Percentiles rank a stretch among this genome's conserved stretches.
Evolutionary conservation across 768 basidiomycete species (phyloP).

Genomic region (Boletus vermiculosoides): DNA sequence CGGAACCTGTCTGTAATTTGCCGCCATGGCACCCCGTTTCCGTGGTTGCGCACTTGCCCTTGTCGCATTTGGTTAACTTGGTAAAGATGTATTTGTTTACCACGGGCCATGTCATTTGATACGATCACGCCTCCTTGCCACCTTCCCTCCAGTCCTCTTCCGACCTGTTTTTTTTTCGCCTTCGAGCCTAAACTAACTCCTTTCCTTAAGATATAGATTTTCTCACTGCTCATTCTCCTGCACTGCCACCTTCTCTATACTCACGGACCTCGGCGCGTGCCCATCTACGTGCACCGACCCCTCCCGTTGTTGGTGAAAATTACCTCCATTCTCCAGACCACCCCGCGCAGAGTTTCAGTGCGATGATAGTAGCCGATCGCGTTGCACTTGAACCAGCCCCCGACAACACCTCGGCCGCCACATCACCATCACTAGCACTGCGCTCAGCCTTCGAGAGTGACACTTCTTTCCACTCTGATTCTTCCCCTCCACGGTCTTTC

Average conservation of each 20-base stretch:
- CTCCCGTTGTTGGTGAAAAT: conserved; percentile 29
- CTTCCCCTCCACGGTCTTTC: conserved; percentile 36
- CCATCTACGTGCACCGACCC: conserved; percentile 42
- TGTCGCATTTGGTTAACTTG: conserved; percentile 9
- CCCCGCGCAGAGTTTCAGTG: conserved; percentile 11
- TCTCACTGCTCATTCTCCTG: conserved; percentile 29
- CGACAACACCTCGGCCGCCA: conserved; percentile 22
- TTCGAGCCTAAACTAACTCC: conserved; percentile 17
- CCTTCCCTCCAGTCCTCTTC: not conserved
- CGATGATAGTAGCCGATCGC: conserved; percentile 23
- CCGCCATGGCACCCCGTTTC: conserved; percentile 17
- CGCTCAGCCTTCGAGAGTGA: conserved; percentile 39
- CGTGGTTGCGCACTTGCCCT: conserved; percentile 4
- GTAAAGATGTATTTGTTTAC: conserved; percentile 21
- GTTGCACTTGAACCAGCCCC: conserved; percentile 6
- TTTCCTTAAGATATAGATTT: conserved; percentile 27
- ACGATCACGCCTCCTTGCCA: conserved; percentile 9
- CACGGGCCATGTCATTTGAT: conserved; percentile 23
- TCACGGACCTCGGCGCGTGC: conserved; percentile 30
- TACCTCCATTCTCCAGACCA: conserved; percentile 27
- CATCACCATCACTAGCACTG: conserved; percentile 23
- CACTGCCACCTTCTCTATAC: conserved; percentile 35
- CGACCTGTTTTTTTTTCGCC: conserved; percentile 21
- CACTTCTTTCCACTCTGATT: conserved; percentile 37
- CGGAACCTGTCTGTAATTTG: conserved; percentile 6